Base-by-base conservation (phyloP, 352 stramenopile species). In the Pythium insidiosum region DNA sequence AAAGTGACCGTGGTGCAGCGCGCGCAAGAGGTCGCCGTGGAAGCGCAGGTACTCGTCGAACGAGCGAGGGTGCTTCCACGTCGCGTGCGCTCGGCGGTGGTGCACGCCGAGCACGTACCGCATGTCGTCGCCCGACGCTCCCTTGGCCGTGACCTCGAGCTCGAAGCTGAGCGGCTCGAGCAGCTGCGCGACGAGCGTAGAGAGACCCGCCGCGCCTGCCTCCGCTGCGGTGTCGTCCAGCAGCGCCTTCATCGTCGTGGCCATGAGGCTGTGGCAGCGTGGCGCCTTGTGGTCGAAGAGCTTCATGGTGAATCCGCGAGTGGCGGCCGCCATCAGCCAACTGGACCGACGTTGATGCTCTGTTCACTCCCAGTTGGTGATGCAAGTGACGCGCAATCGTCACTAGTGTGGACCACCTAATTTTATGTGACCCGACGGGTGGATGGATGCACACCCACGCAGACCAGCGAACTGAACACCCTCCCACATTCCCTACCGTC, bases 1-100 rank as follows among this genome's bases (percentile, higher is more conserved):
- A 7, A 67, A 52, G 50, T 83, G 70, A 24, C 70, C 73, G 45
- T 79, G 70, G 19, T 78, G 57, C 38, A 86, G 61, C 23, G 50
- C 65, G 5, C 43, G 33, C 5, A 75, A 42, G 18, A 70, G 21
- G 1, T 42, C 42, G 11, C 56, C 55, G 28, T 78, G 65, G 21
- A 82, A 63, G 11, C 30, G 33, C 13, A 58, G 41, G 49, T 80
- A 74, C 45, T 84, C 66, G 24, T 72, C 61, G 38, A 80, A 70
- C 37, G 66, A 77, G 18, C 48, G 67, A 38, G 36, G 61, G 23
- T 76, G 47, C 12, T 63, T 56, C 54, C 58, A 73, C 11, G 43
- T 47, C 12, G 42, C 62, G 20, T 64, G 43, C 6, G 36, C 54
- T 7, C 49, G 18, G n/a, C 25, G 53, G 35, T 72, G 68, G 41